These are phyloP conservation scores for Paramecium tetraurelia DNA, from an alignment of 73 alveolate genomes.

Conservation along the genomic window DNA sequence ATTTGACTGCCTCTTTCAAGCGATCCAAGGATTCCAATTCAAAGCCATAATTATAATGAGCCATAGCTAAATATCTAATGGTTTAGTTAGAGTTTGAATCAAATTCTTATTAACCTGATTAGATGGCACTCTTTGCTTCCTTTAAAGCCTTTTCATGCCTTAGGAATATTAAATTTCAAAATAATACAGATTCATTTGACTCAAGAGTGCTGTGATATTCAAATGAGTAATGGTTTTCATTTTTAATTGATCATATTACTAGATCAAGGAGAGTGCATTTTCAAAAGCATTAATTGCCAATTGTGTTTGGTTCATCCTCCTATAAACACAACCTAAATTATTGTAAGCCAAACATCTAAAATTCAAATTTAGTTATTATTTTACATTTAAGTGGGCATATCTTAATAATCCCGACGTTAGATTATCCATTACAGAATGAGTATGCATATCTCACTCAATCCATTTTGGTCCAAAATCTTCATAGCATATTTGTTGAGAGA, in stretches of 20 bases:
- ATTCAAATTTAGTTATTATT: neutral
- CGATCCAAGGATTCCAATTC: slow-evolving; percentile 1
- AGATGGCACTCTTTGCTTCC: neutral
- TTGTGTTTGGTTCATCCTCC: neutral
- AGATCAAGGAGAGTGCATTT: neutral
- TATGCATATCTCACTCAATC: neutral
- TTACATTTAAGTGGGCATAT: neutral
- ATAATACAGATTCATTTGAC: slow-evolving; percentile 7
- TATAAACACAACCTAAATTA: slow-evolving; percentile 30
- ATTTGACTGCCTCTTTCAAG: neutral
- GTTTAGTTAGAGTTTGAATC: neutral
- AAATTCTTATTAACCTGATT: slow-evolving; percentile 7
- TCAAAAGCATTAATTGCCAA: neutral
- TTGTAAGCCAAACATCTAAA: slow-evolving; percentile 4
- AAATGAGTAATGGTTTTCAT: neutral
- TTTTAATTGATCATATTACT: neutral
- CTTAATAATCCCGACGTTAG: neutral
- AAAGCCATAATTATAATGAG: neutral
- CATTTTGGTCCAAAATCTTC: neutral
- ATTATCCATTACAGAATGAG: neutral
- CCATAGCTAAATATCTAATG: neutral
- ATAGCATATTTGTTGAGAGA: neutral
- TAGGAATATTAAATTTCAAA: neutral
- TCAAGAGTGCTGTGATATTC: neutral
- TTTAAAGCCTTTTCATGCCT: slow-evolving; percentile 39